phyloP scores from a whole-genome alignment of 1,284 basidiomycete genomes.

The Xerocomus amazonicus region DNA sequence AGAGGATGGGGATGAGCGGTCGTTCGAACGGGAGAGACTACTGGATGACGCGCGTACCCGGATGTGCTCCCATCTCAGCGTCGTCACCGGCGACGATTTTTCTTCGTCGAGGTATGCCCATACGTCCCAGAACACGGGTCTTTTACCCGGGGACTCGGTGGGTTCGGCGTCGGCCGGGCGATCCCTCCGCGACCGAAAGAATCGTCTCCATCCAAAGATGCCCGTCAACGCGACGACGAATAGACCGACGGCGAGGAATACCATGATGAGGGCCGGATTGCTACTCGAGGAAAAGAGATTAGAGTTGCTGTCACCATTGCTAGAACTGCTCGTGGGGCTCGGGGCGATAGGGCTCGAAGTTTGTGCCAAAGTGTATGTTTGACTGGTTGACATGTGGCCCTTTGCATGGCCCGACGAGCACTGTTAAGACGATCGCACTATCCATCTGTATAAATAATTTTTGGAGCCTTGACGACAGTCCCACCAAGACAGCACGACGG shows the following conservation, averaged over 20 bases:
- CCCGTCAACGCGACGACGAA: slow-evolving; percentile 40
- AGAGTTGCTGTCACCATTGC: not conserved
- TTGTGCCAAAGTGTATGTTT: not conserved
- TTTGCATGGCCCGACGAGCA: slow-evolving; percentile 14
- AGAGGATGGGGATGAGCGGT: too few species aligned
- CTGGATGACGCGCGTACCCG: slow-evolving; percentile 20
- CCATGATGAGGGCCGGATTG: slow-evolving; percentile 49
- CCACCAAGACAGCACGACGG: too few species aligned
- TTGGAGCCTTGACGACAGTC: too few species aligned
- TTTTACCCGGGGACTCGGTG: slow-evolving; percentile 16
- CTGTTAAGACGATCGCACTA: too few species aligned
- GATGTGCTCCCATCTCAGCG: slow-evolving; percentile 28
- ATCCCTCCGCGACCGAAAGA: slow-evolving; percentile 25
- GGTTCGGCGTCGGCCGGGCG: not conserved
- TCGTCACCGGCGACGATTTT: not conserved
- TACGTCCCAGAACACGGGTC: slow-evolving; percentile 43
- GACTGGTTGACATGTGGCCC: slow-evolving; percentile 3
- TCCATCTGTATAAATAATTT: too few species aligned
- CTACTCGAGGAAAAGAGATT: slow-evolving; percentile 26
- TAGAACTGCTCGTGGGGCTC: slow-evolving; percentile 3
- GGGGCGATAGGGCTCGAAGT: slow-evolving; percentile 1
- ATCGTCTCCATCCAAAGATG: slow-evolving; percentile 42
- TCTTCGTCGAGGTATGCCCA: slow-evolving; percentile 23
- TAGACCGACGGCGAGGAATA: slow-evolving; percentile 48
- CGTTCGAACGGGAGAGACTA: too few species aligned